Conservation (phyloP, 2,329 filamentous ascomycete genomes). For the Aspergillus sp. region DNA sequence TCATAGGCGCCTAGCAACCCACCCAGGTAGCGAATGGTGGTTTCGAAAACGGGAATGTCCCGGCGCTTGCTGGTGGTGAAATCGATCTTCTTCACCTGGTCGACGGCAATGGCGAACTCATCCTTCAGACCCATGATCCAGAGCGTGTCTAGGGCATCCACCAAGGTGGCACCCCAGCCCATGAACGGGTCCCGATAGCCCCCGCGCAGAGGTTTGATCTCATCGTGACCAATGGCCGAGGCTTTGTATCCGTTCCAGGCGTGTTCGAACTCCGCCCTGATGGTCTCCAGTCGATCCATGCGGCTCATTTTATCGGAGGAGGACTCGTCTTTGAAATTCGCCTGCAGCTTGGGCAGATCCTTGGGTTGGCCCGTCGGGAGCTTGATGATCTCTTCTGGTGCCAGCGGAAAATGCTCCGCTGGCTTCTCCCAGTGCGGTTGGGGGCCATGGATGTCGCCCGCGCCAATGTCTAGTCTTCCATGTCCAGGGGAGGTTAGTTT, state of each 20-base stretch:
- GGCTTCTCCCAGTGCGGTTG: slow-evolving; percentile 69
- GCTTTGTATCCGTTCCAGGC: slow-evolving; percentile 81
- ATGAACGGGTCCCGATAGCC: slow-evolving; percentile 76
- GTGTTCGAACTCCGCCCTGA: slow-evolving; percentile 72
- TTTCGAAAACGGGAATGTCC: slow-evolving; percentile 89
- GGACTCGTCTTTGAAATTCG: slow-evolving; percentile 64
- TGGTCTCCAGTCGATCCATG: slow-evolving; percentile 59
- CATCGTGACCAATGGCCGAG: slow-evolving; percentile 82
- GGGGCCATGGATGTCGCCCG: background rate
- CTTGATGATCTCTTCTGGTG: slow-evolving; percentile 65
- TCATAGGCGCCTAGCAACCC: slow-evolving; percentile 85
- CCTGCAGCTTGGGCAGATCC: slow-evolving; percentile 73
- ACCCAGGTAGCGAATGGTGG: slow-evolving; percentile 85
- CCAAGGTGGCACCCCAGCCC: slow-evolving; percentile 83
- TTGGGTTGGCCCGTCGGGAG: slow-evolving; percentile 71
- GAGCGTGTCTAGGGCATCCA: slow-evolving; percentile 77
- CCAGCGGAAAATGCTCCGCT: slow-evolving; percentile 74
- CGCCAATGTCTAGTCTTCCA: slow-evolving; percentile 31
- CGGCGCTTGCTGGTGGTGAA: slow-evolving; percentile 68
- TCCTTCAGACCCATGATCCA: slow-evolving; percentile 80
- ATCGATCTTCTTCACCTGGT: slow-evolving; percentile 69
- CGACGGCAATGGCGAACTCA: slow-evolving; percentile 76
- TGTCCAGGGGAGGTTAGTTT: slow-evolving; percentile 24
- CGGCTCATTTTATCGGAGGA: slow-evolving; percentile 60
- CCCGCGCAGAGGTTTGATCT: slow-evolving; percentile 71